These are phyloP conservation scores for Cladophialophora exuberans DNA, from an alignment of 2,329 filamentous ascomycete genomes.

Conservation along the genomic window DNA sequence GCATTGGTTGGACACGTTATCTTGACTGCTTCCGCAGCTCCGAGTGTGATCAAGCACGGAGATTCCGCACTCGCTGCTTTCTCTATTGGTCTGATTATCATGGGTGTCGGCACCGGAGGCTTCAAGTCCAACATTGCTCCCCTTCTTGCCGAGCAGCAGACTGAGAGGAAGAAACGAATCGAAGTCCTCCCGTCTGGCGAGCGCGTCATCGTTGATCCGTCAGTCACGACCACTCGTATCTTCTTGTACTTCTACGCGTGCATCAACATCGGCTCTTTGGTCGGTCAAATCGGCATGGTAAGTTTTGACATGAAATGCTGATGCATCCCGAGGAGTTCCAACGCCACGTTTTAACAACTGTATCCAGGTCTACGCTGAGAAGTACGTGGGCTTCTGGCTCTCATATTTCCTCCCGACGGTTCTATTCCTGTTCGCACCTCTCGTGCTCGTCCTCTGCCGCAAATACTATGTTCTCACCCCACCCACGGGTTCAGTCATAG, in stretches of 20 bases:
- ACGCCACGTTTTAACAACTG: neutral
- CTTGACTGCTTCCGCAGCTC: slow-evolving; percentile 67
- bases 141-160: slow-evolving; percentile 71
- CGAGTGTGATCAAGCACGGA: slow-evolving; percentile 61
- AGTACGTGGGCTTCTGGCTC: slow-evolving; percentile 76
- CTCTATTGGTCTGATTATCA: slow-evolving; percentile 65
- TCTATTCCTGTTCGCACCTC: slow-evolving; percentile 65
- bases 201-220: slow-evolving; percentile 71
- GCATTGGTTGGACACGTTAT: slow-evolving; percentile 69
- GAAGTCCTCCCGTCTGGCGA: slow-evolving; percentile 61
- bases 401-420: slow-evolving; percentile 69
- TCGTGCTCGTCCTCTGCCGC: slow-evolving; percentile 62
- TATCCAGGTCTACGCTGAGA: slow-evolving; percentile 66
- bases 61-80: slow-evolving; percentile 67
- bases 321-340: too few relatives aligned
- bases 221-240: slow-evolving; percentile 68
- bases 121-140: slow-evolving; percentile 82
- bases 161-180: slow-evolving; percentile 61
- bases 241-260: slow-evolving; percentile 73
- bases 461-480: slow-evolving; percentile 66
- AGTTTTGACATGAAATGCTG: slow-evolving; percentile 29
- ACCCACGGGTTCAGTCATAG: slow-evolving; percentile 72
- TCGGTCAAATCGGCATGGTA: slow-evolving; percentile 67
- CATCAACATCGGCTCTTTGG: slow-evolving; percentile 68
- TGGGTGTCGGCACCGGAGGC: slow-evolving; percentile 76